A percentile compares a stretch with the other conserved stretches of the same genome.
phyloP scores from a whole-genome alignment of 805 yeast species.

The Lachancea waltii region DNA sequence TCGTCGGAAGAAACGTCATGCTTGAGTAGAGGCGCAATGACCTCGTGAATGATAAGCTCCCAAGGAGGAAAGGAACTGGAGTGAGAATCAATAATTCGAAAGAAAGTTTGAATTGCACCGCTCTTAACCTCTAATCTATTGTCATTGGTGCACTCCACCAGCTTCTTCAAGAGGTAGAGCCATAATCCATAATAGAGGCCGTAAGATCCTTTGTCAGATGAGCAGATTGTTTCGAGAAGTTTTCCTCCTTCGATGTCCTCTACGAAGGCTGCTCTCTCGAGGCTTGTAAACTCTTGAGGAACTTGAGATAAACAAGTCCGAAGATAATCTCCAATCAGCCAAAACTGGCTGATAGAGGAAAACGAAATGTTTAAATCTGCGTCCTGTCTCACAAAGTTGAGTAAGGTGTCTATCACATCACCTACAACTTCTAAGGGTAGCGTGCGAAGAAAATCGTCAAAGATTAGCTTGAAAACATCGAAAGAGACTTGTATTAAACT shows the following conservation, averaged over 20 bases:
- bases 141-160: conserved; percentile 61
- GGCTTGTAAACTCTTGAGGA: conserved; percentile 2
- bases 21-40: conserved; percentile 48
- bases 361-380: conserved; percentile 81
- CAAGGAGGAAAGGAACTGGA: conserved; percentile 54
- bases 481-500: conserved; percentile 59
- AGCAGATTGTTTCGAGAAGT: conserved; percentile 26
- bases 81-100: conserved; percentile 72
- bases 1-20: conserved; percentile 25
- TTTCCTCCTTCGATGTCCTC: conserved; percentile 14
- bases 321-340: conserved; percentile 81
- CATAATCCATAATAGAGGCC: conserved; percentile 42
- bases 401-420: conserved; percentile 63
- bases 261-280: conserved; percentile 6
- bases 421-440: conserved; percentile 63
- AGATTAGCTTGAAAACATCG: conserved; percentile 71
- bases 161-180: conserved; percentile 55
- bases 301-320: conserved; percentile 25
- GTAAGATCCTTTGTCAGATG: conserved; percentile 13
- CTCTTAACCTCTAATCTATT: conserved; percentile 74
- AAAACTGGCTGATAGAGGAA: conserved; percentile 84
- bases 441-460: conserved; percentile 75
- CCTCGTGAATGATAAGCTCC: conserved; percentile 59
- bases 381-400: conserved; percentile 62
- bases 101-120: conserved; percentile 85